Evolutionary conservation across 148 eudicot species (phyloP), one percentile per base, ranked within the genome.

Genomic region (Pouteria glomerata): DNA sequence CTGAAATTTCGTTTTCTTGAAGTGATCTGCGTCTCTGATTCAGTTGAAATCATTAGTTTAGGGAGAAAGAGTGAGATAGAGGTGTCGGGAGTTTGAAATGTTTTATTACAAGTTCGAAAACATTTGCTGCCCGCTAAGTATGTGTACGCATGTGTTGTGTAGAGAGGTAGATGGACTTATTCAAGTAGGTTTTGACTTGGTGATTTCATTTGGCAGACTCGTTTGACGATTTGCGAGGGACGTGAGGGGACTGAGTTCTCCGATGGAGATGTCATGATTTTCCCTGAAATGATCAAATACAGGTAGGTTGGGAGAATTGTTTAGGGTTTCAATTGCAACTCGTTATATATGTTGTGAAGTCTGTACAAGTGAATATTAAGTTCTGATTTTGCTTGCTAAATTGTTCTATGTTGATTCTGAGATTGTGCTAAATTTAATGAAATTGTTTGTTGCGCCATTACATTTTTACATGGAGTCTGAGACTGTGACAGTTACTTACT

Each of bases 231-330:
- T 42, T 89, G 86, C 68, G 93, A 85, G 73, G 89, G 88, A 69
- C 71, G 74, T 67, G 79, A 80, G 65, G 93, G 78, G 53, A 52
- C 74, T 42, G 83, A 79, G 50, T 80, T 82, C 57, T 66, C 83
- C 13, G 90, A 95, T 79, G 97, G 98, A 47, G 98, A 95, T 71
- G 88, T 95, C 68, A 58, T 88, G 73, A 73, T 91, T 58, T 95
- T 95, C 60, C 98, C 98, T 6, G 97, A 95, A n/a, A 89, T 95
- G 98, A 80, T 88, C 66, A 88, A 88, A 72, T 91, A 85, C 78
- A 88, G 87, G 98, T 95, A 74, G 73, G 51, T 33, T 34, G 15
- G 23, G 24, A 47, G 14, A 0, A 65, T 21, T n/a, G 18, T n/a
- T 64, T 56, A 30, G 16, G 0, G 34, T 53, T 52, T 53, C 59